These are phyloP conservation scores for Adansonia rubrostipa DNA, from an alignment of 441 rosid genomes.

Conservation along the genomic window DNA sequence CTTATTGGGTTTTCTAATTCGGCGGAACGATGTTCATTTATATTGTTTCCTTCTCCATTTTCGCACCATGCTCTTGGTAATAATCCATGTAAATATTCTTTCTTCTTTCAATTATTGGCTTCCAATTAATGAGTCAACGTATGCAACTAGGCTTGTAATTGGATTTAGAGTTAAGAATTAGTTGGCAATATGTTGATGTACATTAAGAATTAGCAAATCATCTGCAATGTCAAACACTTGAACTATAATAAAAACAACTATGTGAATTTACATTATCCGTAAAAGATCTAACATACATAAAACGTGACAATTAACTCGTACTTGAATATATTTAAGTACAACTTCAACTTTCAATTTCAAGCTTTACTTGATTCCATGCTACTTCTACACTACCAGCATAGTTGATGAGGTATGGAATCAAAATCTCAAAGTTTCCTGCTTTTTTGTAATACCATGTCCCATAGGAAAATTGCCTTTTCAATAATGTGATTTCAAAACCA, in stretches of 20 bases:
- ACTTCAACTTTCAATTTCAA: too few species aligned
- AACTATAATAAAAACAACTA: neutral
- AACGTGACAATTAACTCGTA: neutral
- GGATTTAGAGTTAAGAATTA: neutral
- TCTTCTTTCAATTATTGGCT: neutral
- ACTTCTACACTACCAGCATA: too few species aligned
- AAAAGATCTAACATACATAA: neutral
- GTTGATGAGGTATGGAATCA: too few species aligned
- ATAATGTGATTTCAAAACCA: neutral
- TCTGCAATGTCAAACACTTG: neutral
- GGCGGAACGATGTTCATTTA: too few species aligned
- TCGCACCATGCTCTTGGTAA: too few species aligned
- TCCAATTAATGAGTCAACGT: neutral
- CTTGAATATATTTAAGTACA: too few species aligned
- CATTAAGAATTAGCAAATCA: neutral
- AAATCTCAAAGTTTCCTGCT: too few species aligned
- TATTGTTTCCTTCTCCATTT: too few species aligned
- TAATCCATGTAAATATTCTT: neutral
- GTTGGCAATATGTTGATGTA: too few species aligned
- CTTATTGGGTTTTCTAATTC: too few species aligned
- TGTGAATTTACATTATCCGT: neutral
- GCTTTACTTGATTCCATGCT: too few species aligned
- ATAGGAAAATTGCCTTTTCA: neutral
- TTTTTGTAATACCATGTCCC: too few species aligned
- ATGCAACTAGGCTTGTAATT: neutral